A percentile compares a stretch with the other conserved stretches of the same genome.
Evolutionary conservation across 257 asterid genomes (phyloP).

Genomic region (Solanum clarkiae): DNA sequence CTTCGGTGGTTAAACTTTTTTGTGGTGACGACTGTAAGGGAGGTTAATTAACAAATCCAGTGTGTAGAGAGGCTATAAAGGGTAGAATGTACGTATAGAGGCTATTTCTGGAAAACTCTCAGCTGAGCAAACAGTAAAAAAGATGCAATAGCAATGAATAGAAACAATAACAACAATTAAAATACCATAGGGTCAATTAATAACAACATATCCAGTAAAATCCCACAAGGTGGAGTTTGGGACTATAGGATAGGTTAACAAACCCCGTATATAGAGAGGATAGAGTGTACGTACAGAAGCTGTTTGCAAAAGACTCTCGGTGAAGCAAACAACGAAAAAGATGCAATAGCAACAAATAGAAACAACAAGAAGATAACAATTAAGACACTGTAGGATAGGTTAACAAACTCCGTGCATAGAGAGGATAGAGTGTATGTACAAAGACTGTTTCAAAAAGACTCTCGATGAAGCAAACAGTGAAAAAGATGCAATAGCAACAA

Average conservation of each 20-base stretch:
- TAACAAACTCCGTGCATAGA: no score
- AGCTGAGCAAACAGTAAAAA: neutral
- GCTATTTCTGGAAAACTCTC: neutral
- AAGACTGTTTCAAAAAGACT: no score
- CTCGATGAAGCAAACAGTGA: neutral
- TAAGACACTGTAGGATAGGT: no score
- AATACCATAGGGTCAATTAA: rapidly evolving
- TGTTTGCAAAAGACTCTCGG: no score
- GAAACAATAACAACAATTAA: neutral
- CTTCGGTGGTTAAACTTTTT: neutral
- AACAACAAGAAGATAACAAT: neutral
- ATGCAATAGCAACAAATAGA: neutral
- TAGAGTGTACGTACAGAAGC: no score
- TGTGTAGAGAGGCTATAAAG: neutral
- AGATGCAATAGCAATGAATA: neutral
- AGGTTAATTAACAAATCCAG: neutral
- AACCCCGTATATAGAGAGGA: no score
- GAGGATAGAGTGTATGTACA: no score
- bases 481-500: neutral
- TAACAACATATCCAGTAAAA: no score
- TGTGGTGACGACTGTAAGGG: neutral
- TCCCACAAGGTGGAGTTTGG: no score
- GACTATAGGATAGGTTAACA: no score
- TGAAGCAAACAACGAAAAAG: neutral
- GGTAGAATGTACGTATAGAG: neutral